A percentile compares a stretch with the other conserved stretches of the same genome.
These are phyloP conservation scores for Deuterostichococcus epilithicus DNA, from an alignment of 139 green algal species.

Conservation along the genomic window DNA sequence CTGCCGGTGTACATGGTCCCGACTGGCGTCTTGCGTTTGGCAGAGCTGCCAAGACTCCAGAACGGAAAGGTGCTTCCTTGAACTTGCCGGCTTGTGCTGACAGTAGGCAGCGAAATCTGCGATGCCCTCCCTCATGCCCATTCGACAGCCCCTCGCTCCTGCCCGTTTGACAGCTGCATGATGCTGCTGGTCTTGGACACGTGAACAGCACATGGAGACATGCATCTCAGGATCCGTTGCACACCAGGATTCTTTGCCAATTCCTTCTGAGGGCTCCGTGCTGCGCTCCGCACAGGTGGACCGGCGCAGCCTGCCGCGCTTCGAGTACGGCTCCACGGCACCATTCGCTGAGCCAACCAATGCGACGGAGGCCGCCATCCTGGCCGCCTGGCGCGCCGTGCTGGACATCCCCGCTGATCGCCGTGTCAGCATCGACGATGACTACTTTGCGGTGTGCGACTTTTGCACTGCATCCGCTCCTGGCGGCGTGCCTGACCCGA, in stretches of 20 bases:
- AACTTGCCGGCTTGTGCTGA: no score
- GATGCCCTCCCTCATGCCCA: no score
- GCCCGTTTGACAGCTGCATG: no score
- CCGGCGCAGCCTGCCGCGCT: not conserved
- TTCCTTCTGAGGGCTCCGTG: no score
- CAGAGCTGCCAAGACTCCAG: conserved; percentile 13
- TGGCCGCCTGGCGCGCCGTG: not conserved
- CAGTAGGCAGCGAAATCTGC: no score
- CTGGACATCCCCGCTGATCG: not conserved
- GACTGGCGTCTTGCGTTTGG: not conserved
- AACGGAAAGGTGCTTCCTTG: conserved; percentile 23
- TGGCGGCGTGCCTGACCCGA: no score
- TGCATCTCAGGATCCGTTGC: no score
- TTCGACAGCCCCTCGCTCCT: not conserved
- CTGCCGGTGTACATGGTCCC: conserved; percentile 34
- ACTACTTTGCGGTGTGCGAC: not conserved
- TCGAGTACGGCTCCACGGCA: not conserved
- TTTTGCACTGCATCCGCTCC: no score
- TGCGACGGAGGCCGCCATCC: not conserved
- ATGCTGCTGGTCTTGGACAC: not conserved
- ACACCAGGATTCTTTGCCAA: no score
- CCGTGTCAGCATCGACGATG: not conserved
- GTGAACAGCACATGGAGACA: no score
- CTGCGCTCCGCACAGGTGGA: not conserved
- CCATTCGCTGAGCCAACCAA: not conserved